Percentiles rank a stretch among this genome's conserved stretches.
These are phyloP conservation scores for Echria macrotheca DNA, from an alignment of 495 filamentous ascomycete species.

Conservation along the genomic window DNA sequence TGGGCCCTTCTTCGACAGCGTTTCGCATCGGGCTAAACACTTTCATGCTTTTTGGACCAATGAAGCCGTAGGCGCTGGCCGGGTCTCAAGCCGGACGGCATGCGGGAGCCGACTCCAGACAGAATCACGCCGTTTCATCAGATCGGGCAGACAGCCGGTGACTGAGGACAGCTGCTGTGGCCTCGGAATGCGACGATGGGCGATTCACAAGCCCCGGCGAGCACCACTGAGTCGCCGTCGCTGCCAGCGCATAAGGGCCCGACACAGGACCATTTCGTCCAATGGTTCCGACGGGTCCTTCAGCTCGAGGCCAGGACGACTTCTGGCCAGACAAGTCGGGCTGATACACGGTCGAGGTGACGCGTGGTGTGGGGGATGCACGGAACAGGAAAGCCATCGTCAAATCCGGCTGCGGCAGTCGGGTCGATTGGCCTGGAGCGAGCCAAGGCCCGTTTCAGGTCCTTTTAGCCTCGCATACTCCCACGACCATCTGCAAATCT, in stretches of 20 bases:
- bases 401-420: conserved; percentile 13
- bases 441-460: conserved; percentile 27
- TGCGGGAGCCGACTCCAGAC: conserved; percentile 1
- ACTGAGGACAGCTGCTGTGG: too few relatives aligned
- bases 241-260: conserved; percentile 26
- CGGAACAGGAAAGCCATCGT: conserved; percentile 17
- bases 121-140: conserved; percentile 14
- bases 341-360: conserved; percentile 7
- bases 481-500: too few relatives aligned
- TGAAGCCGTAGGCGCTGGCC: conserved; percentile 29
- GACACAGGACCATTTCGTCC: conserved; percentile 20
- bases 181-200: conserved; percentile 6
- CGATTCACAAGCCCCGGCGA: conserved; percentile 6
- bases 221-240: conserved; percentile 8
- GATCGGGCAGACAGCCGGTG: too few relatives aligned
- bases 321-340: conserved; percentile 2
- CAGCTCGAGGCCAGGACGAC: conserved; percentile 9
- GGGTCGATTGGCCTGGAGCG: conserved; percentile 26
- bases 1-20: conserved; percentile 15
- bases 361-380: conserved; percentile 4
- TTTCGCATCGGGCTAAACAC: conserved; percentile 30
- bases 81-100: conserved; percentile 13
- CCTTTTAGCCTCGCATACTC: conserved; percentile 24
- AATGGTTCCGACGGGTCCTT: conserved; percentile 19
- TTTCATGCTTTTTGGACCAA: conserved; percentile 26